Conservation (phyloP, 495 filamentous ascomycete species). For the Annulohypoxylon maeteangense region DNA sequence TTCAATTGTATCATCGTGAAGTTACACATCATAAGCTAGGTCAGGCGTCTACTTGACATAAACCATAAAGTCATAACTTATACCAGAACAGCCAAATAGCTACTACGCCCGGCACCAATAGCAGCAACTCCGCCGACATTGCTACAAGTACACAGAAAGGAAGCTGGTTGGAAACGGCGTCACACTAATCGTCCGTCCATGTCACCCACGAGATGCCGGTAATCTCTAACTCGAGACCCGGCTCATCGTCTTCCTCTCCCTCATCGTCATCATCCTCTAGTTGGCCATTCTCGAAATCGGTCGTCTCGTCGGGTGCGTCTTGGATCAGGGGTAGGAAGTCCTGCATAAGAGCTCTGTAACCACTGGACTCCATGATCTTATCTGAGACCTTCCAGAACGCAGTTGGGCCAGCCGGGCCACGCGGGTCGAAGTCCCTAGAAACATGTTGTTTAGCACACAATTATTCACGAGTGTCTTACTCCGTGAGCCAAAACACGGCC, state of each 20-base stretch:
- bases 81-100: not conserved
- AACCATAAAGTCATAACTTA: not conserved
- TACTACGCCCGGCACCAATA: too few species aligned
- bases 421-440: slow-evolving; percentile 63
- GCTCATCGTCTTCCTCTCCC: slow-evolving; percentile 20
- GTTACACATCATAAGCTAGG: slow-evolving; percentile 2
- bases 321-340: slow-evolving; percentile 37
- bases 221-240: slow-evolving; percentile 28
- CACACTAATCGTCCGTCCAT: slow-evolving; percentile 26
- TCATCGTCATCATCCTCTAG: slow-evolving; percentile 20
- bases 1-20: not conserved
- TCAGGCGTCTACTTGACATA: not conserved
- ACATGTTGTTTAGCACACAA: not conserved
- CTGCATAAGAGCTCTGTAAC: slow-evolving; percentile 13
- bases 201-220: slow-evolving; percentile 26
- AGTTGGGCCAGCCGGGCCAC: slow-evolving; percentile 72
- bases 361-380: slow-evolving; percentile 9
- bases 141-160: not conserved
- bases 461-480: not conserved
- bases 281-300: slow-evolving; percentile 11
- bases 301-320: slow-evolving; percentile 17
- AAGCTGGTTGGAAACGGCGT: not conserved
- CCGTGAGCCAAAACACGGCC: not conserved
- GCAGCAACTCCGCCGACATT: not conserved
- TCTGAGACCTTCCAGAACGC: slow-evolving; percentile 75